Percentiles rank a stretch among this genome's conserved stretches.
These are phyloP conservation scores for Rhodotorula diobovata DNA, from an alignment of 768 basidiomycete genomes.

Conservation along the genomic window DNA sequence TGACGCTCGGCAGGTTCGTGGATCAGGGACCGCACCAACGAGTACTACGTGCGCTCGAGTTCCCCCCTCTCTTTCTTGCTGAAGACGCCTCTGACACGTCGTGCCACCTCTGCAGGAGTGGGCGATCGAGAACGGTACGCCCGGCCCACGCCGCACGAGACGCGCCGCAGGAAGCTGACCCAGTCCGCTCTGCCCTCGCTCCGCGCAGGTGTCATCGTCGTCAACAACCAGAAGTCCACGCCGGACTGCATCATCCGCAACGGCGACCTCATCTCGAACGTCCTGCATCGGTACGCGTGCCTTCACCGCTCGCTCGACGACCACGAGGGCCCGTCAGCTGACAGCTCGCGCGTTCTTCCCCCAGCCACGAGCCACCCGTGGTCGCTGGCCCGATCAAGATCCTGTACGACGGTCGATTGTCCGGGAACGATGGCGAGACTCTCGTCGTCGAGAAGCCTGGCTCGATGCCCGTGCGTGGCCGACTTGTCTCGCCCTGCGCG, in stretches of 20 bases:
- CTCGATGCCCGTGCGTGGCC: slow-evolving; percentile 65
- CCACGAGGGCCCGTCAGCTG: background rate
- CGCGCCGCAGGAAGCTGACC: background rate
- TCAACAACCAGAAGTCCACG: slow-evolving; percentile 81
- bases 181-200: too few species aligned
- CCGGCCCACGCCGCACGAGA: background rate
- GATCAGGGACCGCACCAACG: slow-evolving; percentile 35
- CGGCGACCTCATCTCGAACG: slow-evolving; percentile 57
- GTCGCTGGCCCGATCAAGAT: slow-evolving; percentile 76
- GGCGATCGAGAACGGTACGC: slow-evolving; percentile 38
- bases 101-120: slow-evolving; percentile 20
- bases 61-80: background rate
- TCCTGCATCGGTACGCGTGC: slow-evolving; percentile 32
- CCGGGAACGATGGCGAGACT: slow-evolving; percentile 62
- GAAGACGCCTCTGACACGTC: background rate
- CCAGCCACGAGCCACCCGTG: slow-evolving; percentile 91
- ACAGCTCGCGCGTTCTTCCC: background rate
- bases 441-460: slow-evolving; percentile 96
- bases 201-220: slow-evolving; percentile 86
- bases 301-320: background rate
- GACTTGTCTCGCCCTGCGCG: slow-evolving; percentile 42
- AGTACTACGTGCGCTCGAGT: slow-evolving; percentile 32
- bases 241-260: slow-evolving; percentile 74
- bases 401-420: slow-evolving; percentile 52
- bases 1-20: slow-evolving; percentile 17